Evolutionary conservation across 2,329 filamentous ascomycete species (phyloP), one percentile per base, ranked within the genome.

Genomic region (Trichoderma sp.): DNA sequence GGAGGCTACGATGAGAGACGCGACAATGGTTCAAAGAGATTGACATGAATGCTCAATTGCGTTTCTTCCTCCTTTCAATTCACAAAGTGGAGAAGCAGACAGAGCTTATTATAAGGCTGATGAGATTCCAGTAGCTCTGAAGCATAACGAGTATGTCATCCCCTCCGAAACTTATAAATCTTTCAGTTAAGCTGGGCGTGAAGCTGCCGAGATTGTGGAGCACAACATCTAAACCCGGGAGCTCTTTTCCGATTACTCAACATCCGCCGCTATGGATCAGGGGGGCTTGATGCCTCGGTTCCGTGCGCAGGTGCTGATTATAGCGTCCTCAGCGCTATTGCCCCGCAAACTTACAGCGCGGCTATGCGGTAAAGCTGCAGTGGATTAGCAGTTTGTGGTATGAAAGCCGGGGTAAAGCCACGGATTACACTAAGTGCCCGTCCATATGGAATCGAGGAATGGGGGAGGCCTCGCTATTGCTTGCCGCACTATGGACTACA

Each of bases 171-270:
- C 43, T 17, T 30, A 32, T 58, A 11, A 32, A 17, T 32, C 55
- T n/a, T 1, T 1, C n/a, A 50, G 11, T 20, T 15, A n/a, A 20
- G 43, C 28, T 9, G 28, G 32, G 17, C 36, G 57, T 36, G 61
- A 64, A 50, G 39, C 39, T 32, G 63, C 63, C 63, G 63, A 65
- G 63, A 55, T 61, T 61, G 58, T 61, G 58, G 58, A 61, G 58
- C 30, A 28, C 28, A 39, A 17, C 17, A 50, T 50, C n/a, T 50
- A 23, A 20, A 20, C 43, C n/a, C n/a, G n/a, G 43, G 43, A 50
- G 43, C 43, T 50, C n/a, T 12, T 34, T 28, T 30, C 6, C 32
- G 65, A 68, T 68, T 68, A 68, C 34, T 68, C 11, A 68, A 47
- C 65, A 59, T 20, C 8, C 15, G 15, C 34, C 8, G 34, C 20